Evolutionary conservation across 106 monocot species (phyloP).

Genomic region (Hemerocallis citrina): DNA sequence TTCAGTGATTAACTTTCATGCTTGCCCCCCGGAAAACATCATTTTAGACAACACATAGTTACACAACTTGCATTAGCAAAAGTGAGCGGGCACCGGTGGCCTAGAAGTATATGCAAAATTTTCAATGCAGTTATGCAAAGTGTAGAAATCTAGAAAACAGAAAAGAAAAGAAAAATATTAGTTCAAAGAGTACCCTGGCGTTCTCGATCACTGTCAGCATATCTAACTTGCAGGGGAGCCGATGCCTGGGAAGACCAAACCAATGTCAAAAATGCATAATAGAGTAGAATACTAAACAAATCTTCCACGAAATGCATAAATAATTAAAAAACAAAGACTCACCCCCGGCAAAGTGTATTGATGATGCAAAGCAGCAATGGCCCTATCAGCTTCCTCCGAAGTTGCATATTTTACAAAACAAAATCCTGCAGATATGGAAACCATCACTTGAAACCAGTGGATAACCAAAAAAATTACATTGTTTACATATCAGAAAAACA

Average conservation of each 20-base stretch:
- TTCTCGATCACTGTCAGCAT: slow-evolving; percentile 89
- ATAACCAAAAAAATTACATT: slow-evolving; percentile 4
- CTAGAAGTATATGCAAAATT: too few relatives aligned
- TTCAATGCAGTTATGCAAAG: background rate
- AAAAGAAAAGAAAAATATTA: background rate
- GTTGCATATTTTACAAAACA: slow-evolving; percentile 95
- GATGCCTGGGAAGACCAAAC: slow-evolving; percentile 33
- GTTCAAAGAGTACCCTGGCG: slow-evolving; percentile 55
- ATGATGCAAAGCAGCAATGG: slow-evolving; percentile 88
- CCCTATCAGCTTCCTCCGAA: slow-evolving; percentile 89
- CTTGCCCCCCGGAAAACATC: too few relatives aligned
- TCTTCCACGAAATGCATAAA: background rate
- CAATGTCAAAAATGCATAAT: background rate
- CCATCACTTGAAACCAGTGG: slow-evolving; percentile 25
- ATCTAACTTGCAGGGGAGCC: slow-evolving; percentile 91
- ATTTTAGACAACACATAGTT: too few relatives aligned
- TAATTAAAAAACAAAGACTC: slow-evolving; percentile 15
- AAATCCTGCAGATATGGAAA: slow-evolving; percentile 71
- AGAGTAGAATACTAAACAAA: background rate
- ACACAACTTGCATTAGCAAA: too few relatives aligned
- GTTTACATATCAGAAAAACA: slow-evolving; percentile 1
- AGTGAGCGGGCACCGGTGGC: too few relatives aligned
- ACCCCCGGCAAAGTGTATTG: slow-evolving; percentile 90
- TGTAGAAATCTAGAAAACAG: background rate
- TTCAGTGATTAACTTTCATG: too few relatives aligned